Evolutionary conservation across 208 protist genomes (phyloP).

Genomic region (Willaertia magna): DNA sequence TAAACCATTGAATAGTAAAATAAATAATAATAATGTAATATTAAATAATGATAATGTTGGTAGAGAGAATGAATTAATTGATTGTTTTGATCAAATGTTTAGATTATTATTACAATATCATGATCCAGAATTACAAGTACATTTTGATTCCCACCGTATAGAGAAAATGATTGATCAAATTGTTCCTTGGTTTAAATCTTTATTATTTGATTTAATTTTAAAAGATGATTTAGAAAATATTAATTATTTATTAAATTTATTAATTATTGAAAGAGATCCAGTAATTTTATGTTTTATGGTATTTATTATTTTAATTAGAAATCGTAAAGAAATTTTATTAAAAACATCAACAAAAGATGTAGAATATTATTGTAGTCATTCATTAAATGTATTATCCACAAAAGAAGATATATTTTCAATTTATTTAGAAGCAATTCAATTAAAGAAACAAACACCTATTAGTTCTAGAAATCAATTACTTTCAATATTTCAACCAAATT

Average conservation of each 20-base stretch:
- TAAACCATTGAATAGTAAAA: too few species aligned
- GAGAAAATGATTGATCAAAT: constrained; percentile 13
- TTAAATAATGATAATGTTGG: too few species aligned
- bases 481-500: background rate
- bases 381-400: background rate
- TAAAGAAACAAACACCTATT: background rate
- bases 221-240: background rate
- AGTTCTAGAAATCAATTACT: background rate
- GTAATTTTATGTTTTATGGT: background rate
- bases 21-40: too few species aligned
- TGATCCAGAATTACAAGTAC: constrained; percentile 53
- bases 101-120: constrained; percentile 75
- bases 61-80: too few species aligned
- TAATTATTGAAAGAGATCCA: background rate
- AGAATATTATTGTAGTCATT: background rate
- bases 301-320: background rate
- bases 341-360: background rate
- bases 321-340: background rate
- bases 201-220: background rate
- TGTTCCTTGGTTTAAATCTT: background rate
- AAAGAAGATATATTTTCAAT: background rate
- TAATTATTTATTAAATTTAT: background rate
- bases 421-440: background rate
- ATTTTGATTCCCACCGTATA: constrained; percentile 56
- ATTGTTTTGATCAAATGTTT: constrained; percentile 28